Evolutionary conservation across 2,329 filamentous ascomycete genomes (phyloP), one percentile per base, ranked within the genome.

Genomic region (Podosphaera leucotricha): DNA sequence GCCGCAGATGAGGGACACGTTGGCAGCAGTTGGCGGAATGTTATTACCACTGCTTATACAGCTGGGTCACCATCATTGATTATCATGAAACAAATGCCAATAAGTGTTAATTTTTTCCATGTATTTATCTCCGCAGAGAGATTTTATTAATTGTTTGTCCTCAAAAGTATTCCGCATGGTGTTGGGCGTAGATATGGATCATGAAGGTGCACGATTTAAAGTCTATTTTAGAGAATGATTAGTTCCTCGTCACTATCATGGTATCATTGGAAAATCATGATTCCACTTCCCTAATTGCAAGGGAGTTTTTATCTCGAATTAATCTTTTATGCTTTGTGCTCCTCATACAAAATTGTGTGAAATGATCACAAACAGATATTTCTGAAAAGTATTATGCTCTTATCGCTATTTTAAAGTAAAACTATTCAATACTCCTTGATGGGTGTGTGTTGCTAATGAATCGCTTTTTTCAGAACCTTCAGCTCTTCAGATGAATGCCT

Each of bases 1-100:
- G 28, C 71, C 71, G 15, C 68, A 74, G 54, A 68, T 79, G 66
- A 66, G 76, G 42, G 76, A 83, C 55, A 81, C 77, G 0, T 54
- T 84, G 44, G 74, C 74, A 11, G 80, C 79, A 2, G 70, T 85
- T 13, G 68, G 67, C 21, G 82, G 82, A 49, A 87, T 90, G 80
- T 59, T 87, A 44, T 59, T 90, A 44, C 82, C 82, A 13, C 66
- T 87, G 36, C 61, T 86, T 37, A 83, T 80, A 18, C 80, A 85
- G 53, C 72, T 85, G 50, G 81, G 81, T 2, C 80, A 86, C 57
- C 75, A 79, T 54, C 77, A 84, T 50, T 58, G 47, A 53, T 7
- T 13, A 33, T 13, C 11, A 33, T 33, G 28, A 33, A 33, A n/a
- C 28, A 7, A 13, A 33, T 13, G 28, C 6, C 4, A 2, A 16